These are phyloP conservation scores for Ophidiomyces ophidiicola DNA, from an alignment of 2,329 filamentous ascomycete genomes.

Conservation along the genomic window DNA sequence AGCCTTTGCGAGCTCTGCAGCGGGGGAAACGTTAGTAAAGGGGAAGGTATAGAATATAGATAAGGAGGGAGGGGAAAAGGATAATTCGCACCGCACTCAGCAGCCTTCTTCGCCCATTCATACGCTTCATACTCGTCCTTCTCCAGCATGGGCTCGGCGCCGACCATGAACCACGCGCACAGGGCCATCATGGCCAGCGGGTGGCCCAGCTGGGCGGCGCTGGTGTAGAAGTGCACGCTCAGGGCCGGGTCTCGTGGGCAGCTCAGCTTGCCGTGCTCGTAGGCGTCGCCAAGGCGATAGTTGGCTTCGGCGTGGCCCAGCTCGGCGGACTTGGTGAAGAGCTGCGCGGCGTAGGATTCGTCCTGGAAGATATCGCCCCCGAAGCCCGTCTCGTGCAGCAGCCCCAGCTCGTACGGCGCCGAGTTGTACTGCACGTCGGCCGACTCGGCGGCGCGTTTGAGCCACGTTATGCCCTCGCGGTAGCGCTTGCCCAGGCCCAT, in stretches of 20 bases:
- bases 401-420: constrained; percentile 79
- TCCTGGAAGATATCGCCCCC: constrained; percentile 91
- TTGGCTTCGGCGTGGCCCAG: constrained; percentile 78
- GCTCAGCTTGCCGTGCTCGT: constrained; percentile 77
- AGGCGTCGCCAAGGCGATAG: constrained; percentile 85
- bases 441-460: constrained; percentile 82
- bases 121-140: constrained; percentile 95
- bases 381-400: constrained; percentile 83
- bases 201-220: constrained; percentile 73
- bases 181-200: constrained; percentile 92
- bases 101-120: constrained; percentile 83
- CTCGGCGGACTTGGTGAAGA: constrained; percentile 90
- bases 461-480: constrained; percentile 86
- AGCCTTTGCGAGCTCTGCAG: constrained; percentile 48
- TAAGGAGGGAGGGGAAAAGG: background rate
- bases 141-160: constrained; percentile 78
- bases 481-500: constrained; percentile 74
- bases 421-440: constrained; percentile 86
- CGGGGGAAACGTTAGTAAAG: constrained; percentile 8
- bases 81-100: constrained; percentile 58
- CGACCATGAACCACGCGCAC: constrained; percentile 97
- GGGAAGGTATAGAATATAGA: background rate
- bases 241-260: constrained; percentile 86
- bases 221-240: constrained; percentile 95
- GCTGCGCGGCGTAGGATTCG: constrained; percentile 75